Base-by-base conservation (phyloP, 164 flowering plant species). In the Berberis thunbergii region DNA sequence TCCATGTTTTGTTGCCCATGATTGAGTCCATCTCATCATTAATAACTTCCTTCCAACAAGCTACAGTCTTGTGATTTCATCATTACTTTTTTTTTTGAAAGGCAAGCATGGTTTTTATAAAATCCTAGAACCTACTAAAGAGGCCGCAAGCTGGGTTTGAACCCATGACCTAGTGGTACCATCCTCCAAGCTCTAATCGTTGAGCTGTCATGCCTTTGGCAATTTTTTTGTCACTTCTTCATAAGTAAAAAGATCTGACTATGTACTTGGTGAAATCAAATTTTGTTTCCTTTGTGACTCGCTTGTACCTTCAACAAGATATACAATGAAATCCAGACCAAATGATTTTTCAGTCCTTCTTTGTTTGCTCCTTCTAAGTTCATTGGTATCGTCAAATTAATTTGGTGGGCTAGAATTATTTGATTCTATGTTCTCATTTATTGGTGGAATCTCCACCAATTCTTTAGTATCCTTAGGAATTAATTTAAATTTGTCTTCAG, bases 11-110 rank as follows among this genome's bases (percentile, higher is more conserved):
- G 12, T 63, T 63, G 3, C 4, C 7, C 38, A 53, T 41, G 6
- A 63, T 52, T 2, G 66, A 63, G 7, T 63, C 8, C 58, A 63
- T 41, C 26, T 63, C 66, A 63, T 42, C 41, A 41, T 53, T 53
- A 38, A 63, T 53, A 5, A 48, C 58, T 8, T 54, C 39, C 6
- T 52, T 42, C 44, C 66, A 63, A 54, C 44, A 53, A 9, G 43
- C 48, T 2, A 7, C 6, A 26, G 43, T 63, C 48, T 42, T 11
- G 4, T 3, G 55, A 52, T 10, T 3, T 2, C n/a, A n/a, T n/a
- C n/a, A 52, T 6, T 3, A 26, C 26, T 26, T 26, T 26, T 26
- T n/a, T n/a, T 26, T 26, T 26, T 26, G 26, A 26, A 26, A 26
- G 26, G 26, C 26, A 26, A 26, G 26, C 26, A 26, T 0, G 26